Conservation (phyloP, 2,329 filamentous ascomycete species). For the Colletotrichum scovillei region DNA sequence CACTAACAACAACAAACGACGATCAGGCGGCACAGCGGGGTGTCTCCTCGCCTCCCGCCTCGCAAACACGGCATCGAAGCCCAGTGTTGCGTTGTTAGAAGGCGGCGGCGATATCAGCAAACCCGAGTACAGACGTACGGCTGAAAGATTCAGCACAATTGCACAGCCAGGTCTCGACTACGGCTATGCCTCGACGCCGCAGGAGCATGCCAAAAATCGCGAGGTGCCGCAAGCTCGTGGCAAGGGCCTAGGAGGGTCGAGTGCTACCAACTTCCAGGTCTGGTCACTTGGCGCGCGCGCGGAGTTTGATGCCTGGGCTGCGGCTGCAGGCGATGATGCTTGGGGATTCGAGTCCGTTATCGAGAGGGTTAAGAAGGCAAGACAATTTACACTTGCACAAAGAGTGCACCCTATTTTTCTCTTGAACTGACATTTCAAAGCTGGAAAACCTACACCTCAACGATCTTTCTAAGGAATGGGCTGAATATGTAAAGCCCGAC, state of each 20-base stretch:
- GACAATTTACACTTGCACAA: too few relatives aligned
- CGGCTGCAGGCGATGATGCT: slow-evolving; percentile 62
- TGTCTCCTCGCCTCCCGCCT: slow-evolving; percentile 65
- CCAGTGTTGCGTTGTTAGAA: slow-evolving; percentile 69
- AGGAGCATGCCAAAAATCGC: slow-evolving; percentile 54
- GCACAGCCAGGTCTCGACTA: slow-evolving; percentile 61
- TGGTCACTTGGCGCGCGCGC: slow-evolving; percentile 66
- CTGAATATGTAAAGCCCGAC: slow-evolving; percentile 16
- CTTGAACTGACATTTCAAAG: too few relatives aligned
- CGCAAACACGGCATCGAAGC: slow-evolving; percentile 56
- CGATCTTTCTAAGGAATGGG: slow-evolving; percentile 7
- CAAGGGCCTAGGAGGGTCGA: slow-evolving; percentile 62
- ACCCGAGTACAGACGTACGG: slow-evolving; percentile 59
- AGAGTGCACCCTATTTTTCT: too few relatives aligned
- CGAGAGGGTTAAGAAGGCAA: slow-evolving; percentile 15
- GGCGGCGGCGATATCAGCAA: slow-evolving; percentile 63
- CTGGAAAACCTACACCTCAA: slow-evolving; percentile 21
- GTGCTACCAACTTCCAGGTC: slow-evolving; percentile 65
- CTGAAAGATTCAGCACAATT: slow-evolving; percentile 64
- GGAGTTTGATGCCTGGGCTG: slow-evolving; percentile 73
- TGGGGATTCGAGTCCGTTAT: slow-evolving; percentile 43
- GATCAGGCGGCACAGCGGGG: slow-evolving; percentile 69
- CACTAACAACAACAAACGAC: not conserved
- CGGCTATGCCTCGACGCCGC: slow-evolving; percentile 61
- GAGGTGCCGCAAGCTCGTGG: slow-evolving; percentile 62